Conservation (phyloP, 495 filamentous ascomycete species). For the Penicillium egyptiacum region DNA sequence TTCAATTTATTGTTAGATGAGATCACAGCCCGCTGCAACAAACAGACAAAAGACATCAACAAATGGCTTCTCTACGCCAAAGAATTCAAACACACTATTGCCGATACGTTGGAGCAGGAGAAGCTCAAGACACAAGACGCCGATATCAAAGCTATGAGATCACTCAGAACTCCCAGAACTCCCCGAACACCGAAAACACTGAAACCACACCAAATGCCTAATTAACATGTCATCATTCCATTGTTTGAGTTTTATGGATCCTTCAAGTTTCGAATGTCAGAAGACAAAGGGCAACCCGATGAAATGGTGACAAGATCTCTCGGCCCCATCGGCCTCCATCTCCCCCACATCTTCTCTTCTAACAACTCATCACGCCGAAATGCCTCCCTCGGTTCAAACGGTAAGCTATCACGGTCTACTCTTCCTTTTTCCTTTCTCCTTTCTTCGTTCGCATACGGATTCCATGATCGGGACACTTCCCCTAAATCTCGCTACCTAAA, state of each 20-base stretch:
- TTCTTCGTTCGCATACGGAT: background rate
- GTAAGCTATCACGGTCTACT: slow-evolving; percentile 23
- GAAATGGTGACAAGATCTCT: background rate
- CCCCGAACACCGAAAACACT: background rate
- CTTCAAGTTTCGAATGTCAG: background rate
- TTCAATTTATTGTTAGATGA: background rate
- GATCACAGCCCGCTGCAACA: background rate
- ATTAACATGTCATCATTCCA: background rate
- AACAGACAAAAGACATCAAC: slow-evolving; percentile 3
- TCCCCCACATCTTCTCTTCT: slow-evolving; percentile 17
- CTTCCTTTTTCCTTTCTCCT: background rate
- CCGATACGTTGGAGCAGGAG: background rate
- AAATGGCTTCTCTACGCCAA: slow-evolving; percentile 4
- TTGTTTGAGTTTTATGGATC: background rate
- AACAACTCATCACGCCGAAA: slow-evolving; percentile 24
- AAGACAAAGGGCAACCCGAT: background rate
- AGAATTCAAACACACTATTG: background rate
- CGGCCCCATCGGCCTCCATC: slow-evolving; percentile 14
- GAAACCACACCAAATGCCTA: background rate
- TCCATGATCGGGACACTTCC: background rate
- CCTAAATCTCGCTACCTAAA: slow-evolving; percentile 11
- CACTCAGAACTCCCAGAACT: background rate
- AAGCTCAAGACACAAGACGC: background rate
- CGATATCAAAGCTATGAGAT: background rate
- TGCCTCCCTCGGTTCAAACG: slow-evolving; percentile 46